Conservation (phyloP, 2,329 filamentous ascomycete species). For the Madurella mycetomatis region DNA sequence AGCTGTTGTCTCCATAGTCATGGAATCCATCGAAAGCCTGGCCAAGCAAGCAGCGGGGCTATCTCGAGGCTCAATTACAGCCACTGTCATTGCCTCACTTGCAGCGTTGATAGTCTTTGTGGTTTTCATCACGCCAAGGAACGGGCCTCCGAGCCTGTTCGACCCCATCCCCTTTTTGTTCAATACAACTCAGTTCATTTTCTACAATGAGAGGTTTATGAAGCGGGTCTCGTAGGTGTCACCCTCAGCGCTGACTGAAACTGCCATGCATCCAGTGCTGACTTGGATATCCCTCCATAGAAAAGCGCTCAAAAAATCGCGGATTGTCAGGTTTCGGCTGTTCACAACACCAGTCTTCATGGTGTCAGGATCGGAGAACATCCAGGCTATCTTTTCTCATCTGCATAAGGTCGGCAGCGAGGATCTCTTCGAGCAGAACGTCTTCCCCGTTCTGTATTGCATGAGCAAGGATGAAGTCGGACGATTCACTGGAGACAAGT, state of each 20-base stretch:
- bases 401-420: conserved; percentile 13
- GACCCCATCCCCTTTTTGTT: conserved; percentile 20
- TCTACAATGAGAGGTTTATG: conserved; percentile 13
- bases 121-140: too few relatives aligned
- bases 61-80: too few relatives aligned
- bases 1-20: too few relatives aligned
- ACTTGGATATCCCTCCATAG: neutral
- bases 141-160: neutral
- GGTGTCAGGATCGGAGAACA: conserved; percentile 12
- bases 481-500: conserved; percentile 16
- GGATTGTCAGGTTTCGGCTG: conserved; percentile 15
- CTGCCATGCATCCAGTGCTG: too few relatives aligned
- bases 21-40: too few relatives aligned
- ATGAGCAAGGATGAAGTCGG: conserved; percentile 15
- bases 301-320: conserved; percentile 1
- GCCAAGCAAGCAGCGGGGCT: too few relatives aligned
- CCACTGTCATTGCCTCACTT: too few relatives aligned
- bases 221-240: conserved; percentile 1
- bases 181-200: conserved; percentile 21
- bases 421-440: conserved; percentile 17
- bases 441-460: conserved; percentile 14
- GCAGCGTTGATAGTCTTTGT: too few relatives aligned
- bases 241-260: too few relatives aligned
- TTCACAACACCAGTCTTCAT: conserved; percentile 18
- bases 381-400: conserved; percentile 19